phyloP scores from a whole-genome alignment of 768 basidiomycete genomes.

The Suillus lakei region DNA sequence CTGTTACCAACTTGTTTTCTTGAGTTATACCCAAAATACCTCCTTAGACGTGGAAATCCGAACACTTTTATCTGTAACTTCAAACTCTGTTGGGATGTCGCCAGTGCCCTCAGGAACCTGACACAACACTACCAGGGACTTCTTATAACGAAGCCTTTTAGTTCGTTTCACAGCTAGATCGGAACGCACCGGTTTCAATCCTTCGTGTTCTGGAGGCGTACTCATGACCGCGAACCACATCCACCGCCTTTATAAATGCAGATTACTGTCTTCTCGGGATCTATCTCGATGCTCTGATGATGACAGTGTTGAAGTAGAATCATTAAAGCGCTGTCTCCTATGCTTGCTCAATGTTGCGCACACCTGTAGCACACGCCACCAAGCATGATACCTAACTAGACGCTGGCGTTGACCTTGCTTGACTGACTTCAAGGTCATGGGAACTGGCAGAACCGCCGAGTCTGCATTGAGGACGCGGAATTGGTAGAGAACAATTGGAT shows the following conservation, averaged over 20 bases:
- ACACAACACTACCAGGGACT: neutral
- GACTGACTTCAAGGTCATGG: neutral
- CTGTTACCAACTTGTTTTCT: slow-evolving; percentile 55
- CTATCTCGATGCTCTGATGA: neutral
- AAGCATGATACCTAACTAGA: neutral
- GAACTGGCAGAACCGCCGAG: neutral
- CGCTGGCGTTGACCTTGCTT: neutral
- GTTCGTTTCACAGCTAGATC: neutral
- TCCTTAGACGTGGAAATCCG: slow-evolving; percentile 1
- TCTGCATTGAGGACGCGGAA: neutral
- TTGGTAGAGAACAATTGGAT: neutral
- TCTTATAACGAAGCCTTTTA: too few species aligned
- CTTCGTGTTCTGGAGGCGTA: neutral
- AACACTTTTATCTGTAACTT: neutral
- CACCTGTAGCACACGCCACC: neutral
- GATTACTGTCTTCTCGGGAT: neutral
- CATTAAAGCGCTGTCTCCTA: neutral
- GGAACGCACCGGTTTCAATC: neutral
- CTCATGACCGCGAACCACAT: neutral
- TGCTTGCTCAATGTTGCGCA: neutral
- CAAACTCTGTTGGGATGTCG: neutral
- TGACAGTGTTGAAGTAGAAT: neutral
- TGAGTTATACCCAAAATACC: slow-evolving; percentile 16
- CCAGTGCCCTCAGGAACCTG: neutral
- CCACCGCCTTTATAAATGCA: neutral